Base-by-base conservation (phyloP, 345 rosid species). In the Reutealis trisperma region DNA sequence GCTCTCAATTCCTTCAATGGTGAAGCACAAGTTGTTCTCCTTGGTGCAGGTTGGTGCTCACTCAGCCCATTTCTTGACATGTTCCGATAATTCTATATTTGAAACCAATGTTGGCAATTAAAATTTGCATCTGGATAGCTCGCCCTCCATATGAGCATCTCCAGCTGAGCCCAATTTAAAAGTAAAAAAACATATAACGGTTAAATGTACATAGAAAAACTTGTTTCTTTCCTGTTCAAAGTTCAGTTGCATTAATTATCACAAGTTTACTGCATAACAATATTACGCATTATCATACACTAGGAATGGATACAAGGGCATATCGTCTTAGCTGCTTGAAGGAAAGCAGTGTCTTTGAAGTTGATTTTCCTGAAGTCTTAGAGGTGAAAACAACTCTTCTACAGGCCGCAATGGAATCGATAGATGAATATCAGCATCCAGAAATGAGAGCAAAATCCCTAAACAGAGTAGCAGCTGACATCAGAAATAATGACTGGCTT, bases 271-370 rank as follows among this genome's bases (percentile, higher is more conserved):
- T 30, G 37, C 14, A 30, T 63, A 63, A 74, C 27, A 45, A 75
- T 8, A 52, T 19, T 14, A 22, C 32, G 52, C 63, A 54, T 25
- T 47, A 34, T 49, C 27, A 12, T 42, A 61, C 57, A 22, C 27
- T 27, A 94, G 97, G 99, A 76, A 94, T 94, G 98, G 99, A 94
- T 84, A 80, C 98, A 47, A 91, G 97, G 80, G 93, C 96, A 67
- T 94, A 91, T 86, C 91, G 97, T 54, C 80, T 93, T 64, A 81
- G 76, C 82, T 90, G 92, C 86, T 85, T 93, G 81, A 84, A 87
- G 85, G 89, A 91, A 79, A 87, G 90, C 66, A 82, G 86, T 14
- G 87, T 93, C 77, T 93, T 88, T 66, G 99, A 95, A 86, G 97
- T 95, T 21, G 99, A 95, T 85, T 95, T 93, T 78, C 67, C 89